Evolutionary conservation across 2,329 filamentous ascomycete genomes (phyloP), one percentile per base, ranked within the genome.

Genomic region (Verticillium zaregamsianum): DNA sequence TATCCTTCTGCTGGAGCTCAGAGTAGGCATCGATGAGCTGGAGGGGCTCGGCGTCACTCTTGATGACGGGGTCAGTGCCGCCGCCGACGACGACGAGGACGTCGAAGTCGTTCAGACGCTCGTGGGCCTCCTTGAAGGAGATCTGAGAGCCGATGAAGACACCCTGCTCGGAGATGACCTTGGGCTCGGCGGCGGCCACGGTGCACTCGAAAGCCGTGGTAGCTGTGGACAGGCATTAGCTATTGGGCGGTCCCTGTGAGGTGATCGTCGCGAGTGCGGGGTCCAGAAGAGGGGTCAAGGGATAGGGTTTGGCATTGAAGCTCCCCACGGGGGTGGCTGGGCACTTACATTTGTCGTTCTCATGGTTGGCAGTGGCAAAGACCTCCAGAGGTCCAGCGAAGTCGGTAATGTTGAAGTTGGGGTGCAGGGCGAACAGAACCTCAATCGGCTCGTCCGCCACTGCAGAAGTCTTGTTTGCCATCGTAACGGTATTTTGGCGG

Each of bases 41-140:
- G 65, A 93, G 81, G 28, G 90, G 90, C 74, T 92, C 86, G 59
- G 80, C 75, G 72, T 90, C 89, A 71, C 82, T 77, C 76, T 91
- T 87, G 71, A 93, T 77, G 65, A 92, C 75, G 40, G 80, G 76
- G 32, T 88, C 84, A 63, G 79, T 79, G 72, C 86, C 84, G 71
- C 92, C 91, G 70, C 92, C 92, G 32, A 92, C 83, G 66, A 96
- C 79, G 74, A 95, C 82, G 68, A 96, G 82, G 65, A 95, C 82
- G 74, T 96, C 92, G 73, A 90, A 93, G 66, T 93, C 89, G 67
- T 88, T 80, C 57, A 93, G 84, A 67, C 82, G 82, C 63, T 91
- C 85, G 76, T 92, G 84, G 64, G 64, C 91, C 72, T 94, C 90
- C 72, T 90, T 90, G 82, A 86, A 92, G 73, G 87, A 82, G 74